phyloP scores from a whole-genome alignment of 106 monocot species.

The Dioscorea dumetorum region DNA sequence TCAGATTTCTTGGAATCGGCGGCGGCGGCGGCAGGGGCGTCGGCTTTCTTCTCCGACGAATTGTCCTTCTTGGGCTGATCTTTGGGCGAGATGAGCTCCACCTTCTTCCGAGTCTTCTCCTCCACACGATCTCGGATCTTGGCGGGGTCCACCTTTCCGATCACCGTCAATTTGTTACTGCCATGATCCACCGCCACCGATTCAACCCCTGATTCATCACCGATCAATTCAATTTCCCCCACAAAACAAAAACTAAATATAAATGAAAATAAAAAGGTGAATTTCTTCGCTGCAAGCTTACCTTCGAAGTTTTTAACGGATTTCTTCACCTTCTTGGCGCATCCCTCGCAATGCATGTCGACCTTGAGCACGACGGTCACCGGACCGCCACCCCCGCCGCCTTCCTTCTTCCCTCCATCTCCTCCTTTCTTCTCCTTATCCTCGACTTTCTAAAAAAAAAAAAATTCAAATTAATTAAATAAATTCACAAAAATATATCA shows the following conservation, averaged over 20 bases:
- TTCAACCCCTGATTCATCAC: conserved; percentile 34
- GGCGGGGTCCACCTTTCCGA: conserved; percentile 56
- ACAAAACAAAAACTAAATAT: background rate
- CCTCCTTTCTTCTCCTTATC: background rate
- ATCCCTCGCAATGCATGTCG: conserved; percentile 62
- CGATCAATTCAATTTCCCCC: background rate
- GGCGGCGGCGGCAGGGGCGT: conserved; percentile 3
- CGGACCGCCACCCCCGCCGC: conserved; percentile 6
- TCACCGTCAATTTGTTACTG: conserved; percentile 40
- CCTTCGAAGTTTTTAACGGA: conserved; percentile 29
- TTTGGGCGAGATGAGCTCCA: conserved; percentile 53
- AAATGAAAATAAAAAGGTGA: background rate
- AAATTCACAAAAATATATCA: no score
- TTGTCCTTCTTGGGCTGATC: conserved; percentile 18
- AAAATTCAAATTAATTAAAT: no score
- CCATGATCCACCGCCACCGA: conserved; percentile 18
- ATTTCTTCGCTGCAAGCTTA: background rate
- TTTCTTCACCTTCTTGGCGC: conserved; percentile 46
- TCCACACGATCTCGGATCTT: conserved; percentile 42
- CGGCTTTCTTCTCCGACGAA: conserved; percentile 18
- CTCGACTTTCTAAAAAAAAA: no score
- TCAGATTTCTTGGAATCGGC: conserved; percentile 16
- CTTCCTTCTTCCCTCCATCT: conserved; percentile 4
- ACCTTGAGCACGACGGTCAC: conserved; percentile 30
- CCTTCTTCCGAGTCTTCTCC: conserved; percentile 46